Conservation (phyloP, 306 rosid genomes). For the Prunus kanzakura region DNA sequence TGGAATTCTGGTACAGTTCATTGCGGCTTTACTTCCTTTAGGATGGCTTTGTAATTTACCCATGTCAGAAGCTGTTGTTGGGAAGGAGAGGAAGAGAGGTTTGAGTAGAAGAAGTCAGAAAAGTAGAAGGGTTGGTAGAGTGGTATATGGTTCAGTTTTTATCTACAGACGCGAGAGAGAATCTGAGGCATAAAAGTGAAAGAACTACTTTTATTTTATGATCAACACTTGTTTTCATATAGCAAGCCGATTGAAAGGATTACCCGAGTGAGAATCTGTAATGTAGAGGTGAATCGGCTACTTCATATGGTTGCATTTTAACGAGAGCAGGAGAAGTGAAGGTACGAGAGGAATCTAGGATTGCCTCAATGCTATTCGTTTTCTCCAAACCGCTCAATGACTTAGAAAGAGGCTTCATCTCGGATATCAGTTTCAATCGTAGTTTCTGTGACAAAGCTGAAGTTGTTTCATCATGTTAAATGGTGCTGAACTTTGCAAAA, state of each 20-base stretch:
- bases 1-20: conserved; percentile 62
- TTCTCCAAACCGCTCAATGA: too few relatives aligned
- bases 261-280: too few relatives aligned
- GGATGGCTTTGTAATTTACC: conserved; percentile 55
- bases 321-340: too few relatives aligned
- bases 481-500: too few relatives aligned
- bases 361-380: too few relatives aligned
- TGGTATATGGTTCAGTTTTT: conserved; percentile 37
- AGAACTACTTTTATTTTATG: neutral
- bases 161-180: conserved; percentile 66
- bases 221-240: neutral
- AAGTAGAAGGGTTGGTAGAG: conserved; percentile 73
- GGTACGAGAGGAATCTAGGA: too few relatives aligned
- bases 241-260: neutral
- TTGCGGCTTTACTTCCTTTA: conserved; percentile 66
- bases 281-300: too few relatives aligned
- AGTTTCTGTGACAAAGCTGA: too few relatives aligned
- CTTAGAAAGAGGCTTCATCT: too few relatives aligned
- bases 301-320: too few relatives aligned
- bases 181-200: conserved; percentile 38
- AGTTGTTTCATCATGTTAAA: too few relatives aligned
- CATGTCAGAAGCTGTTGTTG: conserved; percentile 26
- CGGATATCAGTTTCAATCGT: too few relatives aligned
- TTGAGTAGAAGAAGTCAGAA: conserved; percentile 56
- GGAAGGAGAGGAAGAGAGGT: conserved; percentile 44